A percentile compares a stretch with the other conserved stretches of the same genome.
Conservation (phyloP, 2,329 filamentous ascomycete species). For the Hymenoscyphus fraxineus region DNA sequence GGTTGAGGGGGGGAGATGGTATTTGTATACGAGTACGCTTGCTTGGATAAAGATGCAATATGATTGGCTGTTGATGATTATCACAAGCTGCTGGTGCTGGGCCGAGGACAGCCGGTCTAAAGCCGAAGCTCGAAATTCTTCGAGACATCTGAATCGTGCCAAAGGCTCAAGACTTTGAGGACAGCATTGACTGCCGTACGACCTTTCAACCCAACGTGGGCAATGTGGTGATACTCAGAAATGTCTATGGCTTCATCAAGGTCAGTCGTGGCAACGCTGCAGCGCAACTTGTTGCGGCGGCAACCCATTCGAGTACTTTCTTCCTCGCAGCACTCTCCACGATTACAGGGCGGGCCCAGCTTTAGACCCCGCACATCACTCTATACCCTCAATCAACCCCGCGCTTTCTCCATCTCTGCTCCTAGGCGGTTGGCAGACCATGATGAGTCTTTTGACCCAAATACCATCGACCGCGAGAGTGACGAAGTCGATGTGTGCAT, state of each 20-base stretch:
- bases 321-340: slow-evolving; percentile 20
- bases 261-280: slow-evolving; percentile 27
- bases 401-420: slow-evolving; percentile 43
- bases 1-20: too few relatives aligned
- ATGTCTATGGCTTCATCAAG: slow-evolving; percentile 30
- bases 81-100: slow-evolving; percentile 2
- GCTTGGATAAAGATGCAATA: slow-evolving; percentile 1
- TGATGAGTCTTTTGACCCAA: slow-evolving; percentile 62
- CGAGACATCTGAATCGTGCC: background rate
- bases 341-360: slow-evolving; percentile 21
- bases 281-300: slow-evolving; percentile 26
- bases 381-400: slow-evolving; percentile 29
- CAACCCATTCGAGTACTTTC: slow-evolving; percentile 16
- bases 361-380: slow-evolving; percentile 23
- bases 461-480: slow-evolving; percentile 73
- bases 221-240: slow-evolving; percentile 30
- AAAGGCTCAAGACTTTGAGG: background rate
- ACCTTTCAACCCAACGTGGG: slow-evolving; percentile 10
- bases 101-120: background rate
- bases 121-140: slow-evolving; percentile 2
- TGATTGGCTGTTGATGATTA: background rate
- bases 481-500: slow-evolving; percentile 97
- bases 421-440: slow-evolving; percentile 40
- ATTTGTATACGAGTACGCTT: background rate
- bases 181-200: slow-evolving; percentile 1